Evolutionary conservation across 2,329 filamentous ascomycete species (phyloP), one percentile per base, ranked within the genome.

Genomic region (Orbilia blumenaviensis): DNA sequence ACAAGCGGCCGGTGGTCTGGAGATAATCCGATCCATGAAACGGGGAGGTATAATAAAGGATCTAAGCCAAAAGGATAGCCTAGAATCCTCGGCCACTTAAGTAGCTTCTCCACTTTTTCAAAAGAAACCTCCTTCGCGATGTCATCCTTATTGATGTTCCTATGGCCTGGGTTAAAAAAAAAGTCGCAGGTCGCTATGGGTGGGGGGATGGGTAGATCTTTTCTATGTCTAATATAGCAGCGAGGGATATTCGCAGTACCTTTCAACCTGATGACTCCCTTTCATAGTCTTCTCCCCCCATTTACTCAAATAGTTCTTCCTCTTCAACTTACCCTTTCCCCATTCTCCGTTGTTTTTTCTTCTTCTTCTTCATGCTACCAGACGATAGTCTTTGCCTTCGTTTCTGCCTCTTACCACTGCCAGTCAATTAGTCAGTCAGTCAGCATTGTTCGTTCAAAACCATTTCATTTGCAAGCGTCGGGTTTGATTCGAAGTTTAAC

Each of bases 381-480:
- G 42, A 48, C 44, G 21, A 25, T 56, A 34, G 32, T 44, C 54
- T n/a, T 71, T 48, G 12, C 14, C 12, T 48, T 46, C 12, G 23
- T 29, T 48, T 27, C 42, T 14, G 2, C 48, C 16, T 48, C 21
- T 60, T 38, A 23, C 34, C 14, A n/a, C 29, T 16, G 50, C n/a
- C 23, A n/a, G n/a, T 25, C 25, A 36, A 8, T 61, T n/a, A n/a
- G 21, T 27, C 16, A 42, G 25, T n/a, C n/a, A n/a, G n/a, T n/a
- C 54, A 27, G 42, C 54, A 41, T 72, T 42, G 67, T 42, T 50
- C 62, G 42, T 64, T 48, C 41, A 56, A 50, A 62, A n/a, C n/a
- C 27, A 50, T 64, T 73, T 61, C 62, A 73, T 73, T 66, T 66
- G 62, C 68, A 66, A 73, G 68, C 62, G 62, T 66, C 58, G 42